phyloP scores from a whole-genome alignment of 2,329 filamentous ascomycete genomes.

The Neonectria sp. region DNA sequence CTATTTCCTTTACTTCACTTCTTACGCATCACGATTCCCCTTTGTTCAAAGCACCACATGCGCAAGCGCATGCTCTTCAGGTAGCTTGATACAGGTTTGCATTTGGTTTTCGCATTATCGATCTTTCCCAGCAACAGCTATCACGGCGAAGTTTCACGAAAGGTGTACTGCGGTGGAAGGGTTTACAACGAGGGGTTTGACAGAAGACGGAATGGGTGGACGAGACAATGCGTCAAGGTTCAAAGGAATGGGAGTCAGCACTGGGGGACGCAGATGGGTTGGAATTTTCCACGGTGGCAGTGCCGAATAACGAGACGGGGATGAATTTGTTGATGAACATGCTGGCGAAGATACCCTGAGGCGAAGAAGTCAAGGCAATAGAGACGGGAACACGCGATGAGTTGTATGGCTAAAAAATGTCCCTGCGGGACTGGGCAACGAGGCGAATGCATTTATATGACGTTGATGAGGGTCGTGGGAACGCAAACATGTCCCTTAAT shows the following conservation, averaged over 20 bases:
- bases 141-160: constrained; percentile 15
- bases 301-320: background rate
- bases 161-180: background rate
- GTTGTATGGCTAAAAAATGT: constrained; percentile 21
- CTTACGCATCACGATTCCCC: constrained; percentile 30
- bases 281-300: background rate
- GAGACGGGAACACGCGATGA: constrained; percentile 21
- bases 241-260: background rate
- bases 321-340: constrained; percentile 15
- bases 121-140: constrained; percentile 21
- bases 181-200: background rate
- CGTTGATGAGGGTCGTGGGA: constrained; percentile 21
- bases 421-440: constrained; percentile 24
- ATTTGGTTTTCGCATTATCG: constrained; percentile 21
- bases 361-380: constrained; percentile 14
- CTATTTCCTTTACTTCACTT: constrained; percentile 7
- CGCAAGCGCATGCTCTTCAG: constrained; percentile 18
- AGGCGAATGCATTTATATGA: constrained; percentile 23
- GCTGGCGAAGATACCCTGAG: constrained; percentile 26
- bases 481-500: constrained; percentile 11
- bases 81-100: constrained; percentile 15
- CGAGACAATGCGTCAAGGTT: constrained; percentile 1
- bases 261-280: background rate
- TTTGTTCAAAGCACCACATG: constrained; percentile 24
- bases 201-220: background rate